Base-by-base conservation (phyloP, 352 stramenopile genomes). In the Phytophthora pistaciae region DNA sequence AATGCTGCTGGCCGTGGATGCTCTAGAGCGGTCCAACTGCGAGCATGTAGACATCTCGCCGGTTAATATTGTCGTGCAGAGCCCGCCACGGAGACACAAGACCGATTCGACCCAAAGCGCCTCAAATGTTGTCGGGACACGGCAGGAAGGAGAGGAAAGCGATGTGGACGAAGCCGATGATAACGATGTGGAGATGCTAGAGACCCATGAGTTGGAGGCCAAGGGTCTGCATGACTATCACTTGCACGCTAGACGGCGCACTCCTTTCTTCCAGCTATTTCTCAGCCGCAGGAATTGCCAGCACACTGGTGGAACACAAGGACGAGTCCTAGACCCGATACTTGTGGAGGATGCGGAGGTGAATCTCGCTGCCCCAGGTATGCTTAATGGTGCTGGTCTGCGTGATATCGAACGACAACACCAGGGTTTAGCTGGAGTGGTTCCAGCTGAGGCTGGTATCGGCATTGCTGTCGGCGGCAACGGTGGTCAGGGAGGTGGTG, bases 1-100 rank as follows among this genome's bases (percentile, higher is more conserved):
- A 70, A 72, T 93, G 64, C 61, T 94, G 53, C 56, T 93, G 16
- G 85, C 81, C 1, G 67, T 91, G 44, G 59, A 77, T 16, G 82
- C 84, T 27, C 64, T 95, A n/a, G 86, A 94, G 63, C 55, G 60
- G 5, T 75, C 72, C 0, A 74, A 78, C 3, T 68, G 77, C 18
- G 67, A 80, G 18, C 86, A 92, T 66, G 64, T 58, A 14, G 81
- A 88, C 23, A 83, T 95, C 56, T 89, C 80, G 5, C 52, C 76
- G 6, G 69, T 75, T 21, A 92, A 76, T 46, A 90, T 95, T 49
- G 63, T 91, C 38, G 86, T 92, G 4, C 60, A 75, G 16, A 64
- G 56, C 31, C 54, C 72, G 10, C 46, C 40, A 55, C 52, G 49
- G 42, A 44, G 25, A 0, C 40, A 44, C 14, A 64, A 68, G 3